Conservation (phyloP, 164 flowering plant species). For the Liriodendron chinense region DNA sequence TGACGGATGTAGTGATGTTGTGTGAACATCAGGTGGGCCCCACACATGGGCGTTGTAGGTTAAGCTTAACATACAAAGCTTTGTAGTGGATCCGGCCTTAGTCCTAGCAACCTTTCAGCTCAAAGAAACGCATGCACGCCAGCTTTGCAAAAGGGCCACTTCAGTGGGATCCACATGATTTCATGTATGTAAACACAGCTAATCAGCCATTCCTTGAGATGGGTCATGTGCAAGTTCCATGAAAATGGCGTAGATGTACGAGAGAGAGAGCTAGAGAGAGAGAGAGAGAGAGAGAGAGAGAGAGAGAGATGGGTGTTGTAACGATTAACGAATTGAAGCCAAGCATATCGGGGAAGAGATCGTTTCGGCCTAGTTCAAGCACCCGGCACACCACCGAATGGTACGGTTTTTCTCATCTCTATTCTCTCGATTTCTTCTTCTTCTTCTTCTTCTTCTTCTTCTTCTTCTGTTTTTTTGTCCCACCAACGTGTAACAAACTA, state of each 20-base stretch:
- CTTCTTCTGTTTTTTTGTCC: neutral
- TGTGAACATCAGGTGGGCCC: too few relatives aligned
- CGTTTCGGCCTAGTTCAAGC: conserved; percentile 70
- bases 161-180: neutral
- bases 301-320: conserved; percentile 58
- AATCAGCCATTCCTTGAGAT: conserved; percentile 8
- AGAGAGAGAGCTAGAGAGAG: conserved; percentile 12
- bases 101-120: conserved; percentile 13
- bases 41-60: too few relatives aligned
- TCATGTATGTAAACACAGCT: neutral
- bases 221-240: neutral
- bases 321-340: conserved; percentile 78
- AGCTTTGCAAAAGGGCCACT: neutral
- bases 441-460: too few relatives aligned
- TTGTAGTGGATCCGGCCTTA: too few relatives aligned
- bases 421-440: too few relatives aligned
- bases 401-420: conserved; percentile 29
- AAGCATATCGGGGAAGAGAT: conserved; percentile 79
- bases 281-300: conserved; percentile 4
- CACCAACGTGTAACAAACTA: neutral
- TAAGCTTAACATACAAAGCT: too few relatives aligned
- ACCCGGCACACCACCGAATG: conserved; percentile 78
- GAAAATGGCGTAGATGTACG: neutral
- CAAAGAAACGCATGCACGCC: conserved; percentile 1
- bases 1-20: too few relatives aligned